Base-by-base conservation (phyloP, 305 asterid genomes). In the Fraxinus latifolia region DNA sequence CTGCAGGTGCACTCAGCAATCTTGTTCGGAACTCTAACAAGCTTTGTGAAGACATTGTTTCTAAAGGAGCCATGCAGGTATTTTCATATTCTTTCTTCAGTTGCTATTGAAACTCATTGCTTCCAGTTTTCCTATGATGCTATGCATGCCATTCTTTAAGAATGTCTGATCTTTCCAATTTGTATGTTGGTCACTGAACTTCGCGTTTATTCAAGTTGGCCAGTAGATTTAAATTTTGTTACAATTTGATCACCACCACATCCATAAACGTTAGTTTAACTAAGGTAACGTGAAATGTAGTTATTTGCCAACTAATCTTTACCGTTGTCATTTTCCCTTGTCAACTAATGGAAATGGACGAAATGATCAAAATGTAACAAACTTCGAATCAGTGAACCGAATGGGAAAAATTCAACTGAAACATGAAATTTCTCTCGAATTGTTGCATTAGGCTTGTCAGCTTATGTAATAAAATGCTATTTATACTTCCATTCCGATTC, bases 1-100 rank as follows among this genome's bases (percentile, higher is more conserved):
- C 99, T 79, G 98, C 99, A 1, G 99, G 99, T 82, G 99, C 99
- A 80, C 93, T 97, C 68, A 97, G 99, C 82, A 95, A 97, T 82
- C 95, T 97, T 5, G 99, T 97, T 67, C 98, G 98, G 81, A 93
- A 97, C 90, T 97, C 99, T 84, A 91, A 87, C 89, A 95, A 89
- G 84, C 98, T 97, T 33, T 95, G 99, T 68, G 98, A 90, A 83
- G 99, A 97, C 87, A 95, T 97, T 47, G 92, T 97, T 82, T 89
- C 98, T 62, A 88, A 90, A 84, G 99, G 99, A 88, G 99, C 98
- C 81, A 88, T 95, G 94, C 98, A 92, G 98, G 99, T 97, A 71
- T 21, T 23, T 80, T 77, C 37, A 44, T 44, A 36, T 86, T 12
- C 65, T 65, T 62, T 58, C 62, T 1, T 44, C 39, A 3, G 34